A percentile compares a stretch with the other conserved stretches of the same genome.
phyloP scores from a whole-genome alignment of 2,329 filamentous ascomycete species.

The Lojkania enalia region DNA sequence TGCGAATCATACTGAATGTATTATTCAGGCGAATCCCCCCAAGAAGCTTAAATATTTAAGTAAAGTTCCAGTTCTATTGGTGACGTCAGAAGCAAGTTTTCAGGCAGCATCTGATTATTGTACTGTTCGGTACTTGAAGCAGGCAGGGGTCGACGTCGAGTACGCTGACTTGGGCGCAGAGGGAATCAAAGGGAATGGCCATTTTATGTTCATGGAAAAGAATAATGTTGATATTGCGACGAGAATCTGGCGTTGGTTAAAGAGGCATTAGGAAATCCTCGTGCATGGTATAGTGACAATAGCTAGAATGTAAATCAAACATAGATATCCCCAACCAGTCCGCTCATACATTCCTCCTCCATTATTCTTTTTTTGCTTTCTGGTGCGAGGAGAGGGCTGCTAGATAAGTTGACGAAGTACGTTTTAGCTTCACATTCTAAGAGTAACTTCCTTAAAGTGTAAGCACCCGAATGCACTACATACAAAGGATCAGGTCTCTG shows the following conservation, averaged over 20 bases:
- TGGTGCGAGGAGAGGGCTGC: not conserved
- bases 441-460: not conserved
- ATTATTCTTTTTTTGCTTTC: not conserved
- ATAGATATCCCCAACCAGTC: not conserved
- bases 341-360: not conserved
- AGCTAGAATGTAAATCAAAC: not conserved
- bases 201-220: constrained; percentile 41
- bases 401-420: not conserved
- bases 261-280: constrained; percentile 4
- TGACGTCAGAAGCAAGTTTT: constrained; percentile 59
- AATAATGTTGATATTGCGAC: constrained; percentile 32
- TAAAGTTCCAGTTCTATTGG: constrained; percentile 53
- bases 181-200: constrained; percentile 64
- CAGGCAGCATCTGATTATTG: constrained; percentile 61
- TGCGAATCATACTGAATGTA: constrained; percentile 38
- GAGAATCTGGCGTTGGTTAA: constrained; percentile 16
- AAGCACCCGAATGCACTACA: too few species aligned
- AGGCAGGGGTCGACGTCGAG: constrained; percentile 40
- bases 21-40: constrained; percentile 46
- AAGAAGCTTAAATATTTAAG: constrained; percentile 55
- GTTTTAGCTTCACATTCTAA: not conserved
- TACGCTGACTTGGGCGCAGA: constrained; percentile 49
- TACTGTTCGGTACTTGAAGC: constrained; percentile 55
- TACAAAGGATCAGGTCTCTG: too few species aligned
- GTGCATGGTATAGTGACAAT: not conserved